Percentiles rank a stretch among this genome's conserved stretches.
Evolutionary conservation across 768 basidiomycete genomes (phyloP).

Genomic region (Hygrophorus russula): DNA sequence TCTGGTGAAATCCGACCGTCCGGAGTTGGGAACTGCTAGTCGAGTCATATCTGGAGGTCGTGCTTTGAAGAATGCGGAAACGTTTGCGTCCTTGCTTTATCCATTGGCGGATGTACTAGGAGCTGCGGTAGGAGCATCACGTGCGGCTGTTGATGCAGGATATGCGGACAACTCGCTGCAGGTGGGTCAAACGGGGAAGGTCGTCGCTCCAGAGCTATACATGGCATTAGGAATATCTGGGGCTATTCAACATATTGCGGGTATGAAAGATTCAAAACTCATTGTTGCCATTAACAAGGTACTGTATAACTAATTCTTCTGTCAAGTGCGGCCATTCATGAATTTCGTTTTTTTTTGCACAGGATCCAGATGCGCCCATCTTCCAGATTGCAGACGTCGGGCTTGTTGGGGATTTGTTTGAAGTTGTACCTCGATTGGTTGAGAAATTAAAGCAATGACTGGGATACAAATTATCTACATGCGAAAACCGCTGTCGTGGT

Average conservation of each 20-base stretch:
- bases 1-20: conserved; percentile 83
- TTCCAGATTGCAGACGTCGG: conserved; percentile 98
- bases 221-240: conserved; percentile 96
- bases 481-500: too few relatives aligned
- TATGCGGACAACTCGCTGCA: conserved; percentile 97
- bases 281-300: conserved; percentile 99
- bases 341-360: conserved; percentile 4
- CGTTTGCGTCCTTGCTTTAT: conserved; percentile 77
- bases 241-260: conserved; percentile 97
- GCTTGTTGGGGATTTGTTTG: conserved; percentile 87
- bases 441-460: conserved; percentile 71
- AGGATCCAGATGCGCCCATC: conserved; percentile 97
- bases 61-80: conserved; percentile 88
- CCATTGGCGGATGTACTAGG: conserved; percentile 90
- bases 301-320: conserved; percentile 9
- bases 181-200: conserved; percentile 99
- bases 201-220: conserved; percentile 94
- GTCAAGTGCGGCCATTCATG: conserved; percentile 3
- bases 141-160: conserved; percentile 96
- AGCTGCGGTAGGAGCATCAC: conserved; percentile 95
- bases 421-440: conserved; percentile 82
- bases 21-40: conserved; percentile 79
- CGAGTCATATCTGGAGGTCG: conserved; percentile 92
- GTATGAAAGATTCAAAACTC: conserved; percentile 98
- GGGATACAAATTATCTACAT: too few relatives aligned